These are phyloP conservation scores for Tetrahymena elliotti DNA, from an alignment of 73 alveolate genomes.

Conservation along the genomic window DNA sequence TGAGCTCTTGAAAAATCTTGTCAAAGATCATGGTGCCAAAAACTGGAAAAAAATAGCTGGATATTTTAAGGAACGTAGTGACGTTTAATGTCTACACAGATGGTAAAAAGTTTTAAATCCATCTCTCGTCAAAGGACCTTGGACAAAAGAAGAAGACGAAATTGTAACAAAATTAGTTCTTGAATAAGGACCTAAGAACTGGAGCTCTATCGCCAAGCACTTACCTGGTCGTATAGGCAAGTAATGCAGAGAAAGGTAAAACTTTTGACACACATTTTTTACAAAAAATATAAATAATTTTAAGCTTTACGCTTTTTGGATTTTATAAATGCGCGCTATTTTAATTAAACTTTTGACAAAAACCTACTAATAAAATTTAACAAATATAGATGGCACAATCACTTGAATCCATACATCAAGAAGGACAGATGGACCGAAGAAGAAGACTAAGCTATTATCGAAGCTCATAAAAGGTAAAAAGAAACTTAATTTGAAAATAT, in stretches of 20 bases:
- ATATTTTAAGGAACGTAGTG: slow-evolving; percentile 63
- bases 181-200: slow-evolving; percentile 85
- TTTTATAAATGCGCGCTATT: background rate
- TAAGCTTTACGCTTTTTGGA: background rate
- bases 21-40: slow-evolving; percentile 53
- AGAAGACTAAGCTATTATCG: slow-evolving; percentile 84
- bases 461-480: slow-evolving; percentile 82
- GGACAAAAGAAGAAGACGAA: slow-evolving; percentile 92
- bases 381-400: slow-evolving; percentile 92
- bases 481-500: slow-evolving; percentile 1
- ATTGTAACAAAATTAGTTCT: slow-evolving; percentile 75
- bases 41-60: slow-evolving; percentile 79
- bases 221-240: slow-evolving; percentile 97
- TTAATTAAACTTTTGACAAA: background rate
- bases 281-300: background rate
- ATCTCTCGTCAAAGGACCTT: slow-evolving; percentile 84
- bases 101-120: slow-evolving; percentile 85
- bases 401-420: slow-evolving; percentile 84
- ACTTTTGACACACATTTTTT: background rate
- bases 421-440: slow-evolving; percentile 89
- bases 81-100: slow-evolving; percentile 71
- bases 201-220: slow-evolving; percentile 91
- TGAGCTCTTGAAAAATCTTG: slow-evolving; percentile 42
- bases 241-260: slow-evolving; percentile 84
- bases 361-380: background rate